Conservation (phyloP, 1,284 basidiomycete species). For the Sanghuangporus sanghuang region DNA sequence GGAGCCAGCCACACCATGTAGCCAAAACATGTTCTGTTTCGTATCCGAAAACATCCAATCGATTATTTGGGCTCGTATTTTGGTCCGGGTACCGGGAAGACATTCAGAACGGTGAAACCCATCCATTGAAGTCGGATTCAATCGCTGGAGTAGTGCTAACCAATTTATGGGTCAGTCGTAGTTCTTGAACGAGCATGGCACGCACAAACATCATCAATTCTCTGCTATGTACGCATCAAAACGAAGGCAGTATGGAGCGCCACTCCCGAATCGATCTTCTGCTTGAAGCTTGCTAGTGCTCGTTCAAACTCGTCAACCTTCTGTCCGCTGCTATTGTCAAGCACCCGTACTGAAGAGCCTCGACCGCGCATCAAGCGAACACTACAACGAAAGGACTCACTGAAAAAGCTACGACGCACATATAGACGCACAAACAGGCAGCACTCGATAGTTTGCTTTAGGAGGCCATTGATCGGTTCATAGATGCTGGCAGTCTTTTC, state of each 20-base stretch:
- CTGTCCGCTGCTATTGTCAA: not conserved
- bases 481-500: not conserved
- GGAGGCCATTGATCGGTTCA: not conserved
- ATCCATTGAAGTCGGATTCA: not conserved
- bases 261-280: not conserved
- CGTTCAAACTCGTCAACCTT: not conserved
- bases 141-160: not conserved
- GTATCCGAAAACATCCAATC: not conserved
- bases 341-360: not conserved
- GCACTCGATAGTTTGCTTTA: not conserved
- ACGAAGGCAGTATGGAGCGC: not conserved
- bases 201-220: not conserved
- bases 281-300: not conserved
- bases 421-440: not conserved
- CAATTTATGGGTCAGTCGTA: conserved; percentile 21
- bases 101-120: not conserved
- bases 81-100: not conserved
- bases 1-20: not conserved
- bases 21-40: not conserved
- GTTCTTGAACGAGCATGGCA: not conserved
- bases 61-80: not conserved
- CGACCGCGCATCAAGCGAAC: not conserved
- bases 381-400: not conserved
- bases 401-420: not conserved
- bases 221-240: not conserved